Evolutionary conservation across 805 yeast species (phyloP).

Genomic region (Zygosaccharomyces siamensis): DNA sequence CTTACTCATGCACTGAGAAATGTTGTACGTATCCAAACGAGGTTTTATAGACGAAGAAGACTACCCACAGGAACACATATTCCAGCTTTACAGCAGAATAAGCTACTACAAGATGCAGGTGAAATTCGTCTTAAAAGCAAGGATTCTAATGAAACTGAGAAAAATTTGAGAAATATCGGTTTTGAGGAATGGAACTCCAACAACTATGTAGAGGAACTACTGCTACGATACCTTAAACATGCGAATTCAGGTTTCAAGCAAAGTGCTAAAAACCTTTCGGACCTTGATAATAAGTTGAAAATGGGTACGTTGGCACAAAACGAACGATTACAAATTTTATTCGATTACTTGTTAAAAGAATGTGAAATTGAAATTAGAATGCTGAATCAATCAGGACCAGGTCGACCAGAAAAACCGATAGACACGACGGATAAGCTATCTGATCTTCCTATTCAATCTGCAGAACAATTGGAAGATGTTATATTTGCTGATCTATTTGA

Average conservation of each 20-base stretch:
- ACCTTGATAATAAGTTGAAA: constrained; percentile 11
- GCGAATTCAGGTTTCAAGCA: constrained; percentile 24
- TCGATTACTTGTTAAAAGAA: constrained; percentile 24
- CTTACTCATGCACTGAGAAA: not conserved
- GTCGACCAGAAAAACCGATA: not conserved
- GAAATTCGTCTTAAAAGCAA: constrained; percentile 8
- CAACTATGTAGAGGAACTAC: constrained; percentile 14
- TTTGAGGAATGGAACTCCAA: constrained; percentile 15
- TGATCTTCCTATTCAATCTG: constrained; percentile 9
- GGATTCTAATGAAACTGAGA: constrained; percentile 10
- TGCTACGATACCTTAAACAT: constrained; percentile 25
- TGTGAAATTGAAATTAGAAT: constrained; percentile 23
- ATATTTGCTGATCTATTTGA: constrained; percentile 11
- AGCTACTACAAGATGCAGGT: constrained; percentile 7
- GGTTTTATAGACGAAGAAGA: constrained; percentile 15
- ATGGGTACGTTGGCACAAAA: constrained; percentile 4
- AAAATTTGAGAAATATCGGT: constrained; percentile 14
- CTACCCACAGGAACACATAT: constrained; percentile 11
- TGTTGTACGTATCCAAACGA: constrained; percentile 6
- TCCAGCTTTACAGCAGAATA: constrained; percentile 11
- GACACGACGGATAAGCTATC: constrained; percentile 5
- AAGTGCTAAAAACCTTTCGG: constrained; percentile 20
- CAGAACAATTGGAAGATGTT: constrained; percentile 13
- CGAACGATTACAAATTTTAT: constrained; percentile 13
- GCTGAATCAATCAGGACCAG: constrained; percentile 12